Evolutionary conservation across 2,329 filamentous ascomycete genomes (phyloP), one percentile per base, ranked within the genome.

Genomic region (Cytospora mali): DNA sequence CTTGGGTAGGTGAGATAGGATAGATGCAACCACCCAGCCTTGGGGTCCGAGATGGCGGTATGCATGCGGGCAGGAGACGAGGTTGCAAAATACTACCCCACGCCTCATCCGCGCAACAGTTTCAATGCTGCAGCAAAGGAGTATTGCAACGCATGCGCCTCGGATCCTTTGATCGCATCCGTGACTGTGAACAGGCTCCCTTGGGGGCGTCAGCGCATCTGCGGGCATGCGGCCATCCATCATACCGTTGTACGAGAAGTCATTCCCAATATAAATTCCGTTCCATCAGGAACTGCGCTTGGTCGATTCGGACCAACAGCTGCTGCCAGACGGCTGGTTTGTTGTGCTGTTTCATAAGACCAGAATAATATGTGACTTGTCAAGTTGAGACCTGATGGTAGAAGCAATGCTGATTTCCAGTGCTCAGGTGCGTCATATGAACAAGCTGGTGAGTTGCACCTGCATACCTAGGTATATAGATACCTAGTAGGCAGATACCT

Each of bases 91-190:
- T 60, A 50, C 48, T 27, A 48, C 58, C 50, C 50, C 35, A 60
- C 58, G 48, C 50, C 50, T 60, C 33, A 33, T 39, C 33, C 50
- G 50, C 35, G 50, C 50, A 10, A 54, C 9, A 49, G 28, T 23
- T 33, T n/a, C n/a, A n/a, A n/a, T n/a, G n/a, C n/a, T 54, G 14
- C 35, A 48, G 51, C 16, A 18, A 52, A 54, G 50, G 39, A 49
- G 35, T 21, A 27, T 54, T 54, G 58, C 33, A 60, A 25, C 16
- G 11, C 51, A 13, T 23, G 11, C 31, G 27, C 33, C 50, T 48
- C 58, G 58, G 50, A 60, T 46, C 58, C 28, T 54, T 54, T 50
- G 35, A 49, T 46, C 27, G 58, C 35, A 49, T 60, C 51, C 27
- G 52, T 35, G 48, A 42, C 50, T 54, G 42, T 53, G 33, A 18